These are phyloP conservation scores for Fusarium sp. DNA, from an alignment of 2,329 filamentous ascomycete genomes.

Conservation along the genomic window DNA sequence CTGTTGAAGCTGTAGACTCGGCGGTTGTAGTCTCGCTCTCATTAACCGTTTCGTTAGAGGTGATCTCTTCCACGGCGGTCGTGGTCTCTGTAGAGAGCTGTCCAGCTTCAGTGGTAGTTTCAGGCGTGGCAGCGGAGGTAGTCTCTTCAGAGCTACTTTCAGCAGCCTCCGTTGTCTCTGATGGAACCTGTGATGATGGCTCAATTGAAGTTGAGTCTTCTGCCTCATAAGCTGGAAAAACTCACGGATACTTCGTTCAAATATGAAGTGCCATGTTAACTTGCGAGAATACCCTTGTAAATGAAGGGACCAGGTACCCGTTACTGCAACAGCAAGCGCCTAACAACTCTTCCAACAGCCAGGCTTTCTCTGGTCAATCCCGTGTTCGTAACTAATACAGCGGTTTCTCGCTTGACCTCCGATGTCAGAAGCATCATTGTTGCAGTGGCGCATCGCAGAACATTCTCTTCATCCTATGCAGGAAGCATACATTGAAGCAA, in stretches of 20 bases:
- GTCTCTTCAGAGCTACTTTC: not conserved
- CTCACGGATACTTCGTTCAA: too few relatives aligned
- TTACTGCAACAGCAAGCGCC: not conserved
- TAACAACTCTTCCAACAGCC: not conserved
- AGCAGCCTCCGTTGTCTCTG: not conserved
- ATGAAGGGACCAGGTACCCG: not conserved
- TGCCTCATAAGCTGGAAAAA: fast-evolving
- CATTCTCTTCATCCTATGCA: not conserved
- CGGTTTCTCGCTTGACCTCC: not conserved
- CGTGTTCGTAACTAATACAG: not conserved
- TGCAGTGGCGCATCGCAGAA: not conserved
- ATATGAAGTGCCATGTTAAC: not conserved
- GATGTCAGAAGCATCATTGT: not conserved
- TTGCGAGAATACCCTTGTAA: not conserved
- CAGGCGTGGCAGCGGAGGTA: not conserved
- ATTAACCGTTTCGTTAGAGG: not conserved
- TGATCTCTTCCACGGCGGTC: not conserved
- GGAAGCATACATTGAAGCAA: not conserved
- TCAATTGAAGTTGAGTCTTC: not conserved
- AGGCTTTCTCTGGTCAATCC: not conserved
- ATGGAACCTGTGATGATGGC: not conserved
- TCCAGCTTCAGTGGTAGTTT: not conserved
- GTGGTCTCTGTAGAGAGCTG: not conserved
- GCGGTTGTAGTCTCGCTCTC: not conserved
- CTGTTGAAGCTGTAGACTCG: not conserved